A percentile compares a stretch with the other conserved stretches of the same genome.
These are phyloP conservation scores for Elaeagnus macrophylla DNA, from an alignment of 306 rosid species.

Conservation along the genomic window DNA sequence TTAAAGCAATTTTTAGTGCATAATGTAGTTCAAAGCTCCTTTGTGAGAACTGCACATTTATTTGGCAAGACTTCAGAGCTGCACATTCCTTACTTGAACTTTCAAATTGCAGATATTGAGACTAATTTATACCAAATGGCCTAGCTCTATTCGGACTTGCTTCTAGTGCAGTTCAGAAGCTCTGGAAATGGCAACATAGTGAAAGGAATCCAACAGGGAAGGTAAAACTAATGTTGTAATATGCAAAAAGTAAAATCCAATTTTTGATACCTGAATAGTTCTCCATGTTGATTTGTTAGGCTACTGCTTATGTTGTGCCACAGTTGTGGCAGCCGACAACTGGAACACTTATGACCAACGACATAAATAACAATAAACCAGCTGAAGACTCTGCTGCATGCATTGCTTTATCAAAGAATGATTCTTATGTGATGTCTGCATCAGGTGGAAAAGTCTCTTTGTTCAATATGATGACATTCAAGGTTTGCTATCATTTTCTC, in stretches of 20 bases:
- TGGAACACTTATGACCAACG: conserved; percentile 38
- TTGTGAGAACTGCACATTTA: no score
- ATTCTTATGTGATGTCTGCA: conserved; percentile 43
- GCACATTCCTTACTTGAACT: neutral
- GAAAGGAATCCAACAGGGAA: conserved; percentile 34
- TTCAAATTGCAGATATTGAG: conserved; percentile 29
- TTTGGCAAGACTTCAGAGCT: neutral
- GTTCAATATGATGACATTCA: conserved; percentile 43
- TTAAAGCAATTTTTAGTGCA: no score
- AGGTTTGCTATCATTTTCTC: conserved; percentile 19
- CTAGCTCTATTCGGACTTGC: conserved; percentile 26
- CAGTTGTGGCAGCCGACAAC: conserved; percentile 41
- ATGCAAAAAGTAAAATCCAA: neutral
- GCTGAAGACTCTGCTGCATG: conserved; percentile 37
- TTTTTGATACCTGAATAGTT: conserved; percentile 7
- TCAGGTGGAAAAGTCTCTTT: conserved; percentile 41
- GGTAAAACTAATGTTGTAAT: conserved; percentile 14
- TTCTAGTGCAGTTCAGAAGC: conserved; percentile 40
- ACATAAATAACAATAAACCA: conserved; percentile 30
- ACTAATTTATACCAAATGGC: conserved; percentile 38
- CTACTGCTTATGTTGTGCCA: conserved; percentile 30
- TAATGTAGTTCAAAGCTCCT: no score
- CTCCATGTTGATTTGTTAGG: conserved; percentile 19
- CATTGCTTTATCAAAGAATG: conserved; percentile 39
- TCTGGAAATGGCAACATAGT: conserved; percentile 42